Evolutionary conservation across 2,329 filamentous ascomycete species (phyloP).

Genomic region (Alternaria ethzedia): DNA sequence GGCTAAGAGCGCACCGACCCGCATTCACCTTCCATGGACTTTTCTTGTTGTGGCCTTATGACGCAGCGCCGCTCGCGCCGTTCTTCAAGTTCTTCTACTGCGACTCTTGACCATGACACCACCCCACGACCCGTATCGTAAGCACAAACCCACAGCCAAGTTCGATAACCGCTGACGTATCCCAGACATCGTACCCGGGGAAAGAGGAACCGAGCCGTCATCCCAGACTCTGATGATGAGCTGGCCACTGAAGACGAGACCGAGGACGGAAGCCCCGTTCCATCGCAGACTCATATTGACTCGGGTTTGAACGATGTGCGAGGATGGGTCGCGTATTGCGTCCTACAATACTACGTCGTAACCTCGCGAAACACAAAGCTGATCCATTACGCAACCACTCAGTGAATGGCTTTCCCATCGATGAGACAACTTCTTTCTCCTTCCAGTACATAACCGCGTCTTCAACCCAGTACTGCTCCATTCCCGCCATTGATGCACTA

Average conservation of each 20-base stretch:
- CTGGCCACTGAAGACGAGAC: background rate
- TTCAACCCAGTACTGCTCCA: rapidly evolving
- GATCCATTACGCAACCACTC: background rate
- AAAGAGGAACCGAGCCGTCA: background rate
- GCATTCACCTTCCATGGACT: background rate
- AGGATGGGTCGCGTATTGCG: background rate
- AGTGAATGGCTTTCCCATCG: background rate
- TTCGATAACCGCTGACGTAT: background rate
- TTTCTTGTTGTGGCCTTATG: background rate
- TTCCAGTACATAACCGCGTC: background rate
- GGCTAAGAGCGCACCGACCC: background rate
- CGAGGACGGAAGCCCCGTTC: background rate
- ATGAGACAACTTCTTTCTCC: background rate
- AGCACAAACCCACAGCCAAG: background rate
- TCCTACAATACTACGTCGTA: background rate
- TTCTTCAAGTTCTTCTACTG: background rate
- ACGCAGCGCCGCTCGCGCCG: background rate
- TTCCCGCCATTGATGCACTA: background rate
- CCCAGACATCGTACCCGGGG: rapidly evolving
- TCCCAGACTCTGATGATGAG: background rate
- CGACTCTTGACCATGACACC: background rate
- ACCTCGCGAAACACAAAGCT: background rate
- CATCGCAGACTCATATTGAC: background rate
- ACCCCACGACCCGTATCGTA: background rate
- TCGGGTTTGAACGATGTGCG: too few relatives aligned